Percentiles rank a stretch among this genome's conserved stretches.
Conservation (phyloP, 805 yeast genomes). For the Debaryomyces tyrocola region DNA sequence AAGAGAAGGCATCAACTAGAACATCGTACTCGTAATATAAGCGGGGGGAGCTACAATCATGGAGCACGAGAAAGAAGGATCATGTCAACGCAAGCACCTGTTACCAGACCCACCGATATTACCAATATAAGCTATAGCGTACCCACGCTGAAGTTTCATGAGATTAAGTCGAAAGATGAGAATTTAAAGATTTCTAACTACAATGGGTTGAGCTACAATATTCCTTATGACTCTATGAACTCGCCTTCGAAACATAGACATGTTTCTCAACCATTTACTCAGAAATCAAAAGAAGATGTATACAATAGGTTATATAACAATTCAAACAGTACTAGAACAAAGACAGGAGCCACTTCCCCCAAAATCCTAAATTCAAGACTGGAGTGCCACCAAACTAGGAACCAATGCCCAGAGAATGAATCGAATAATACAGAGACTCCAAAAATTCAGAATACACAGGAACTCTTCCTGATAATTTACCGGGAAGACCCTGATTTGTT, state of each 20-base stretch:
- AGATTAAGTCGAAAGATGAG: not conserved
- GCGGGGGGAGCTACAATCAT: slow-evolving; percentile 9
- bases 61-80: slow-evolving; percentile 14
- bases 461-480: slow-evolving; percentile 22
- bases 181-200: not conserved
- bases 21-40: slow-evolving; percentile 1
- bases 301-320: not conserved
- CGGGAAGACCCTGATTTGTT: slow-evolving; percentile 29
- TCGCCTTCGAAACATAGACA: slow-evolving; percentile 7
- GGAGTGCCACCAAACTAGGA: not conserved
- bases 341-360: not conserved
- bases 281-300: not conserved
- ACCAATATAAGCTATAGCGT: slow-evolving; percentile 15
- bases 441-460: slow-evolving; percentile 13
- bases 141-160: not conserved
- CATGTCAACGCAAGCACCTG: slow-evolving; percentile 6
- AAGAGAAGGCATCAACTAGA: slow-evolving; percentile 2
- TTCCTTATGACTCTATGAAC: not conserved
- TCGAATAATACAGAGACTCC: not conserved
- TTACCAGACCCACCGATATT: slow-evolving; percentile 18
- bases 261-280: not conserved
- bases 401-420: too few species aligned
- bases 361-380: not conserved
- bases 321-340: not conserved
- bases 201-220: not conserved